phyloP scores from a whole-genome alignment of 1,284 basidiomycete genomes.

The Ganoderma lucidum region DNA sequence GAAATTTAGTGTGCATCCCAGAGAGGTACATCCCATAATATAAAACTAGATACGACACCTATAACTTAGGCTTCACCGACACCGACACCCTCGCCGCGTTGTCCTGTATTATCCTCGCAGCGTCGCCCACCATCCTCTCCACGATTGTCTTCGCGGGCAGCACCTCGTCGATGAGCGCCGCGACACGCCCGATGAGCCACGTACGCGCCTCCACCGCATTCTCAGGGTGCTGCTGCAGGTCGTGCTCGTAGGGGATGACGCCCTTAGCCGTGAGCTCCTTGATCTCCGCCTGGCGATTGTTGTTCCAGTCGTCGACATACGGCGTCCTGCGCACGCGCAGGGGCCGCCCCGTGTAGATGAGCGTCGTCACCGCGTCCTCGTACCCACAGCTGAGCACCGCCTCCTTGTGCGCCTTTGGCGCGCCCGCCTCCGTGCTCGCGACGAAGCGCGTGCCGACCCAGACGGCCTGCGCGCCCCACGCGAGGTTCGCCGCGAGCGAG shows the following conservation, averaged over 20 bases:
- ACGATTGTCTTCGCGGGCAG: constrained; percentile 84
- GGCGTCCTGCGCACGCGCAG: constrained; percentile 84
- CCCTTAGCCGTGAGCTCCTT: constrained; percentile 80
- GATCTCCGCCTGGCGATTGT: constrained; percentile 77
- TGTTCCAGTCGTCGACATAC: constrained; percentile 70
- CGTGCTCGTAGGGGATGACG: constrained; percentile 75
- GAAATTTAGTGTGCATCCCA: neutral
- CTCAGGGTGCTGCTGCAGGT: constrained; percentile 80
- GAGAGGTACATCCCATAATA: constrained; percentile 13
- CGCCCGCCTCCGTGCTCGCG: constrained; percentile 81
- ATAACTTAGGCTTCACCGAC: constrained; percentile 51
- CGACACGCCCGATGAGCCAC: constrained; percentile 85
- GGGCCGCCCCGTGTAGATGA: constrained; percentile 91
- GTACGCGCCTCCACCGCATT: constrained; percentile 63
- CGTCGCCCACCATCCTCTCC: constrained; percentile 81
- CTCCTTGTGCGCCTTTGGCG: constrained; percentile 87
- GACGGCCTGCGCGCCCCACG: constrained; percentile 86
- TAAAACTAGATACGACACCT: constrained; percentile 21
- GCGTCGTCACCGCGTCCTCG: constrained; percentile 78
- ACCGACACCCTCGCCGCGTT: constrained; percentile 48
- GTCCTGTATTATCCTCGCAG: constrained; percentile 56
- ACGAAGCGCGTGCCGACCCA: constrained; percentile 84
- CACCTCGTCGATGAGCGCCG: constrained; percentile 78
- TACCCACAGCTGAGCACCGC: constrained; percentile 68
- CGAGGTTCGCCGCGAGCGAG: constrained; percentile 84